Evolutionary conservation across 2,329 filamentous ascomycete genomes (phyloP).

Genomic region (Aspergillus niger): DNA sequence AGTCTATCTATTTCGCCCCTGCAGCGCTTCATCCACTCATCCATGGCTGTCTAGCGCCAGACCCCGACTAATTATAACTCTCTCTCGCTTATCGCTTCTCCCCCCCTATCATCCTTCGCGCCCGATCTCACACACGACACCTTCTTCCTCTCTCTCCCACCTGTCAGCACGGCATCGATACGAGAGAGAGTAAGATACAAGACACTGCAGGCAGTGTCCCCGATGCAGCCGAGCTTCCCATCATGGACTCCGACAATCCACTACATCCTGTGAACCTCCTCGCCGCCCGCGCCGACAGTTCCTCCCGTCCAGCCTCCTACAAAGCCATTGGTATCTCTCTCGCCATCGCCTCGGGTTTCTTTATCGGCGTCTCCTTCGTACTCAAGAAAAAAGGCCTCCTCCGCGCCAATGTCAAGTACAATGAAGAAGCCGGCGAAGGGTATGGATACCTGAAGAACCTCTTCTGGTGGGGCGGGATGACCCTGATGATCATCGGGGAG

Average conservation of each 20-base stretch:
- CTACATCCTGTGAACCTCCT: conserved; percentile 32
- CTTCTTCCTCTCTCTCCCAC: neutral
- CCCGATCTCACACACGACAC: neutral
- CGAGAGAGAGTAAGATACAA: neutral
- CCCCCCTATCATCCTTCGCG: conserved; percentile 6
- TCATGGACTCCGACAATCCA: neutral
- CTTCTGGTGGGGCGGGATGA: conserved; percentile 97
- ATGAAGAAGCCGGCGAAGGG: conserved; percentile 91
- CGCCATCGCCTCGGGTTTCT: conserved; percentile 82
- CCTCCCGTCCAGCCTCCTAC: conserved; percentile 61
- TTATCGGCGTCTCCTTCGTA: conserved; percentile 94
- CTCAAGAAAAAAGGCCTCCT: conserved; percentile 91
- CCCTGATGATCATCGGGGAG: conserved; percentile 92
- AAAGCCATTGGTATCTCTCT: conserved; percentile 85
- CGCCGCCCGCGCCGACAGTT: conserved; percentile 13
- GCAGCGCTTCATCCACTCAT: neutral
- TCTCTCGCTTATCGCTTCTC: conserved; percentile 14
- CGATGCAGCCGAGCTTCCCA: neutral
- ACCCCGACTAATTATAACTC: conserved; percentile 10
- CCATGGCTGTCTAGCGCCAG: conserved; percentile 4
- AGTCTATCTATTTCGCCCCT: neutral
- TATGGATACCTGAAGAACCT: conserved; percentile 95
- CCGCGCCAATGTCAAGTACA: conserved; percentile 92
- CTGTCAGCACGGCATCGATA: neutral
- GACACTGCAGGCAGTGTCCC: conserved; percentile 4